Evolutionary conservation across 495 filamentous ascomycete genomes (phyloP).

Genomic region (Tetracladium marchalianum): DNA sequence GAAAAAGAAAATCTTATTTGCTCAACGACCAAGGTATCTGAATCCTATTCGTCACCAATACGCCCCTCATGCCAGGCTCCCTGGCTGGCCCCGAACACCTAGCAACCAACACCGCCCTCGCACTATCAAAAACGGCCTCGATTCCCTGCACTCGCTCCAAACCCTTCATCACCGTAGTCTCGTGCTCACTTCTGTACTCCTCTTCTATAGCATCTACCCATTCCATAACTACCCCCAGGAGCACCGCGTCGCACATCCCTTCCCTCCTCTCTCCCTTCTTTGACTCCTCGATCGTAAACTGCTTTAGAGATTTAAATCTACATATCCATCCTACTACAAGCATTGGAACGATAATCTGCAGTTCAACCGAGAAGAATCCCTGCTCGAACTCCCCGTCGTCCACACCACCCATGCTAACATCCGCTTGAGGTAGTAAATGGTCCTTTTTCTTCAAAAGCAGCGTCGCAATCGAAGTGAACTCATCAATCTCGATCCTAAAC

Average conservation of each 20-base stretch:
- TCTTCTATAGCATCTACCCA: constrained; percentile 12
- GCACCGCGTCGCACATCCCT: constrained; percentile 30
- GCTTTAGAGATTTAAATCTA: constrained; percentile 27
- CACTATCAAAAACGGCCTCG: constrained; percentile 10
- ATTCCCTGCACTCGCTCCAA: neutral
- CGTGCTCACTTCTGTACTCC: neutral
- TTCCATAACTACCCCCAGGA: constrained; percentile 12
- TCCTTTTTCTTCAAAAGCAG: constrained; percentile 3
- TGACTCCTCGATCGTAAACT: constrained; percentile 30
- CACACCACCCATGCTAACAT: too few species aligned
- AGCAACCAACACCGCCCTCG: constrained; percentile 2
- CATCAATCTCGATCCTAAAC: constrained; percentile 11
- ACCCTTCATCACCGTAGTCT: neutral
- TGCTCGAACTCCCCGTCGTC: neutral
- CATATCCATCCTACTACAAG: constrained; percentile 13
- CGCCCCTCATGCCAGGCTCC: neutral
- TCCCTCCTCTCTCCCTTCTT: constrained; percentile 28
- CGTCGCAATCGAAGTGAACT: constrained; percentile 9
- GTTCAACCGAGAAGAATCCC: constrained; percentile 12
- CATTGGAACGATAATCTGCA: constrained; percentile 25
- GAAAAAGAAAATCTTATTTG: too few species aligned
- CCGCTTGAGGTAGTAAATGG: too few species aligned
- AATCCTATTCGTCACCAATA: constrained; percentile 2
- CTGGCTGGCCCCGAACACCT: constrained; percentile 9
- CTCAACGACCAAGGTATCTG: constrained; percentile 8